Evolutionary conservation across 495 filamentous ascomycete species (phyloP).

Genomic region (Penicillium canescens): DNA sequence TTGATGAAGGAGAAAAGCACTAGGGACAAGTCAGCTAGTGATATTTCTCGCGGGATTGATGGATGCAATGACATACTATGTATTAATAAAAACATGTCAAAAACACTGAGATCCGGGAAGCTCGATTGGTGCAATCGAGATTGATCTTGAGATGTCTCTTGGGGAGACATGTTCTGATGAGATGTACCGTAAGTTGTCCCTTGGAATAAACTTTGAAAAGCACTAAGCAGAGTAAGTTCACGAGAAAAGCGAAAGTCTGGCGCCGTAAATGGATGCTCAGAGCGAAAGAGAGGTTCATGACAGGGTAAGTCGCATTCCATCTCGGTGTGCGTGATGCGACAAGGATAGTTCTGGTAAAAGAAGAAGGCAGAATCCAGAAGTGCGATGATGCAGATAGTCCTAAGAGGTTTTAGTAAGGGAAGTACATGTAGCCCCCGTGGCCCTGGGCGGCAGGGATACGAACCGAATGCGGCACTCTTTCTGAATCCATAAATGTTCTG

Average conservation of each 20-base stretch:
- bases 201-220: constrained; percentile 40
- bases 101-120: constrained; percentile 25
- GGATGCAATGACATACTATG: constrained; percentile 31
- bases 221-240: constrained; percentile 28
- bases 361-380: constrained; percentile 47
- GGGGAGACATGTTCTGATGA: background rate
- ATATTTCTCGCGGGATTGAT: no score
- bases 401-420: constrained; percentile 18
- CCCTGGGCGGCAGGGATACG: background rate
- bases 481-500: constrained; percentile 44
- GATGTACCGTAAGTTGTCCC: constrained; percentile 8
- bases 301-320: constrained; percentile 44
- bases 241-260: constrained; percentile 38
- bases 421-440: no score
- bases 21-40: constrained; percentile 14
- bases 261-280: constrained; percentile 41
- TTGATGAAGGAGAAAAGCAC: constrained; percentile 48
- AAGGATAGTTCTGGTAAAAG: constrained; percentile 48
- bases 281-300: constrained; percentile 35
- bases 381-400: constrained; percentile 38
- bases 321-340: constrained; percentile 37
- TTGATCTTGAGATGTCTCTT: no score
- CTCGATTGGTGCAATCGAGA: constrained; percentile 1
- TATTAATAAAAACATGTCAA: constrained; percentile 49
- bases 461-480: constrained; percentile 47